A percentile compares a stretch with the other conserved stretches of the same genome.
Evolutionary conservation across 345 rosid species (phyloP).

Genomic region (Gynandropsis gynandra): DNA sequence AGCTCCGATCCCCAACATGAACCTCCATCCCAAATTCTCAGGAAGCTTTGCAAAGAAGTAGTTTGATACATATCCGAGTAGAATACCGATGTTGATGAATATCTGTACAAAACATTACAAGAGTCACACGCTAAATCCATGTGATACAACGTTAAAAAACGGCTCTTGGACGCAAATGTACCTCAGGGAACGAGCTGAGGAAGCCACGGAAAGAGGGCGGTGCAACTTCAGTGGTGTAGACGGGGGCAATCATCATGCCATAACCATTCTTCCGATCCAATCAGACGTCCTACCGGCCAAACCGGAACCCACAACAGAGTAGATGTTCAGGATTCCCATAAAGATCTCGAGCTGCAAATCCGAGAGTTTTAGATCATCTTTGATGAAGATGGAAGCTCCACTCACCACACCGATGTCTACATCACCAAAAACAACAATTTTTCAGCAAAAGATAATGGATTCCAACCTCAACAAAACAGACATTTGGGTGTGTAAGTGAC

Average conservation of each 20-base stretch:
- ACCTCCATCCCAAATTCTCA: conserved; percentile 42
- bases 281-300: conserved; percentile 67
- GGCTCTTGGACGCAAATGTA: conserved; percentile 1
- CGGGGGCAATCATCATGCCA: conserved; percentile 76
- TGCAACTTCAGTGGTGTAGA: conserved; percentile 64
- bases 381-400: conserved; percentile 43
- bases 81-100: conserved; percentile 47
- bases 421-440: too few species aligned
- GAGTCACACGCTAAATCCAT: too few species aligned
- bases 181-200: conserved; percentile 76
- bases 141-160: too few species aligned
- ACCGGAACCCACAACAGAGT: conserved; percentile 50
- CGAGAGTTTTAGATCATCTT: conserved; percentile 29
- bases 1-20: conserved; percentile 61
- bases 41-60: conserved; percentile 49
- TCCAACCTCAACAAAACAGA: background rate
- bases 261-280: conserved; percentile 68
- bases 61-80: conserved; percentile 64
- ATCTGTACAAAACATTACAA: conserved; percentile 29
- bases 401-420: conserved; percentile 66
- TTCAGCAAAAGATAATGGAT: too few species aligned
- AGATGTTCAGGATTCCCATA: conserved; percentile 44
- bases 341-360: conserved; percentile 41
- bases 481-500: conserved; percentile 8
- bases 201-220: conserved; percentile 68